These are phyloP conservation scores for Coemansia sp. DNA, from an alignment of 192 early-diverging fungal species.

Conservation along the genomic window DNA sequence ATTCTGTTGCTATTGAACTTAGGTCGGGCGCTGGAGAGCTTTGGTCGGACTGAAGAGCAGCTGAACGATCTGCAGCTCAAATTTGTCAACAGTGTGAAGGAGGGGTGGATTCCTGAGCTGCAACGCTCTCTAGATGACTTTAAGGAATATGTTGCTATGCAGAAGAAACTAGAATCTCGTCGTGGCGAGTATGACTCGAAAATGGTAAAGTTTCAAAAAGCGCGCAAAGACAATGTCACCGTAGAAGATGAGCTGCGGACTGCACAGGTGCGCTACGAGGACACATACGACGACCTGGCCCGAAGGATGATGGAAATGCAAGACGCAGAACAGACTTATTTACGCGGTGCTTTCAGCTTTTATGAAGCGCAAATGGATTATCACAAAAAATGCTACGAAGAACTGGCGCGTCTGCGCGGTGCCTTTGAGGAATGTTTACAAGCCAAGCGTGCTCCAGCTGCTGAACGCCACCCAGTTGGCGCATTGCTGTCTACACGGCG, in stretches of 20 bases:
- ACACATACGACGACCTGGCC: conserved; percentile 74
- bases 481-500: conserved; percentile 25
- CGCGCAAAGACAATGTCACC: conserved; percentile 87
- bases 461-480: conserved; percentile 33
- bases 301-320: conserved; percentile 79
- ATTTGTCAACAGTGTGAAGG: conserved; percentile 57
- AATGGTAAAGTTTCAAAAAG: conserved; percentile 80
- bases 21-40: conserved; percentile 49
- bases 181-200: conserved; percentile 93
- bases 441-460: conserved; percentile 35
- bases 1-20: conserved; percentile 28
- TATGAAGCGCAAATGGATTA: conserved; percentile 51
- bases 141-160: conserved; percentile 59
- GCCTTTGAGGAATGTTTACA: conserved; percentile 38
- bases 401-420: conserved; percentile 32
- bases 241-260: conserved; percentile 88
- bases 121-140: conserved; percentile 56
- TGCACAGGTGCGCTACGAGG: conserved; percentile 91
- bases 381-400: conserved; percentile 38
- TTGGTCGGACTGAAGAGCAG: conserved; percentile 57
- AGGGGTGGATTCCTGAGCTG: conserved; percentile 49
- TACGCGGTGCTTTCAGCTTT: conserved; percentile 56
- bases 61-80: conserved; percentile 47
- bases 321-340: conserved; percentile 70
- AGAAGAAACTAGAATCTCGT: conserved; percentile 84